Conservation (phyloP, 768 basidiomycete genomes). For the Lactarius hengduanensis region DNA sequence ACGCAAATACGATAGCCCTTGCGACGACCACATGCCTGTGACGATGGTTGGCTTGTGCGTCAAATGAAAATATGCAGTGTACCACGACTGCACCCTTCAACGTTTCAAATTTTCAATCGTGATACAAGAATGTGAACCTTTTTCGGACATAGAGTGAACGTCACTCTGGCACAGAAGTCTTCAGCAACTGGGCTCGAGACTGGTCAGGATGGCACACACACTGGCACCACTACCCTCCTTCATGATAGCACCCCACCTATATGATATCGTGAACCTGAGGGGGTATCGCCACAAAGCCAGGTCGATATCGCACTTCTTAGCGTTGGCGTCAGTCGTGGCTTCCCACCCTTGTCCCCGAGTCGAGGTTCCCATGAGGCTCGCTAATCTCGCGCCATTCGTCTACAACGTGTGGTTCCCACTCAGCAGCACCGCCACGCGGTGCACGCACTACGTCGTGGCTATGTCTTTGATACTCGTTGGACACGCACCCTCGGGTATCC, state of each 20-base stretch:
- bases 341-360: background rate
- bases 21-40: background rate
- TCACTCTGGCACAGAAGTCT: background rate
- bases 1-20: background rate
- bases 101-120: too few relatives aligned
- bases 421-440: background rate
- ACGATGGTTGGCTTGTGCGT: background rate
- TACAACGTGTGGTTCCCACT: background rate
- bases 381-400: background rate
- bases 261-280: background rate
- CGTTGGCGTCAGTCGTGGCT: background rate
- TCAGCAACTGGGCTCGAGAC: background rate
- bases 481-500: background rate
- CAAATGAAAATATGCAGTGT: background rate
- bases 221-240: background rate
- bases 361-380: background rate
- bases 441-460: background rate
- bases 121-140: too few relatives aligned
- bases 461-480: background rate
- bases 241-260: background rate
- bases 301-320: background rate
- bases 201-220: background rate
- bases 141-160: too few relatives aligned
- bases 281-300: background rate
- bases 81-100: background rate